Evolutionary conservation across 2,329 filamentous ascomycete species (phyloP), one percentile per base, ranked within the genome.

Genomic region (Fusarium burgessii): DNA sequence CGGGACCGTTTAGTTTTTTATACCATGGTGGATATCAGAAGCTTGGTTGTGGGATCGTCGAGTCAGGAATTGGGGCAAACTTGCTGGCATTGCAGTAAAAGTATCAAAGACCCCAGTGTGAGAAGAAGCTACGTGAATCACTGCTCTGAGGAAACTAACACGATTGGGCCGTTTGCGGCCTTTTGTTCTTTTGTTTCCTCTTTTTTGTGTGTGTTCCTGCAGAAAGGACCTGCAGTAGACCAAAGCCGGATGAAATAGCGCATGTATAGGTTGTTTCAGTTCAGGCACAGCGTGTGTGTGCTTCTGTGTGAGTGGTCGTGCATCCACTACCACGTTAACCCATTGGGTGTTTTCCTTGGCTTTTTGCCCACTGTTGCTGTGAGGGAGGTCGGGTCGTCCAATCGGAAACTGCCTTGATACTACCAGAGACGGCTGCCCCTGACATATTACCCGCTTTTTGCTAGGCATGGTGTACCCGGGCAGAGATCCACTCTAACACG

Each of bases 271-370:
- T 35, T 52, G 71, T 73, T 73, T 73, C 71, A 73, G 70, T 68
- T 65, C 33, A 55, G 52, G 45, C 38, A 60, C 56, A 56, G 41
- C 18, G 33, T 41, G 47, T 58, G 50, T 43, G 32, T 55, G 42
- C 47, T 32, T 60, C 33, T 41, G 32, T 38, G 52, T 64, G 55
- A 47, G 32, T 58, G 41, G 51, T 54, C 38, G 52, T 52, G 62
- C 51, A 58, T 50, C 54, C 43, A 63, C 70, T 68, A 70, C 70
- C 70, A 72, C 70, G 66, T 71, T 73, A 56, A 43, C 70, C 69
- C 69, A 52, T 29, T 11, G 8, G 10, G 10, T 72, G 60, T 47
- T 47, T 58, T 46, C 17, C 13, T 23, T 23, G 23, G 20, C n/a
- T 55, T 56, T 62, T 47, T 32, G 47, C 47, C 32, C 29, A 46